Base-by-base conservation (phyloP, 106 monocot species). In the Dendrobium huoshanense region DNA sequence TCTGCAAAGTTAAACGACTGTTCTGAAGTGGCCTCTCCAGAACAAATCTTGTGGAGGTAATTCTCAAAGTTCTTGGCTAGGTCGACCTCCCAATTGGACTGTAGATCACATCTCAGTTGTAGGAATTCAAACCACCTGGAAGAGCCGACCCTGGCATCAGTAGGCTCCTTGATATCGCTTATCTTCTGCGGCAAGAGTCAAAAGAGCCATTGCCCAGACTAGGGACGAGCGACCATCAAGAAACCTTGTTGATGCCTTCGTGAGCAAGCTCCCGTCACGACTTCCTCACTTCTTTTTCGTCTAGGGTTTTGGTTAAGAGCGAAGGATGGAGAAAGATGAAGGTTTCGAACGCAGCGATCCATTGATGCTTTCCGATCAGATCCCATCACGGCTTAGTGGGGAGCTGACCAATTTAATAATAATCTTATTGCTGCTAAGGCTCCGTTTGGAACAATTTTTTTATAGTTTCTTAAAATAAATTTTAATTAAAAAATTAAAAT, bases 11-110 rank as follows among this genome's bases (percentile, higher is more conserved):
- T 96, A 48, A 97, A 73, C 41, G 94, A 87, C 22, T 85, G 77
- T 5, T 94, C 88, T 3, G 83, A 67, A 44, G 81, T 33, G 59
- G 87, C 65, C 81, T 92, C 92, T 10, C 96, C 96, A 77, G 96
- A 92, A 84, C 96, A 97, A 58, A 97, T 92, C 90, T 87, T 92
- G 31, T 92, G 89, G 45, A 97, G 92, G 79, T 97, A 97, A n/a
- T 94, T 92, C 79, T 96, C 96, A 31, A 96, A 81, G 45, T 88
- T 92, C 77, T 85, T 87, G n/a, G 94, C 96, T 10, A 96, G 86
- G 72, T 96, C 90, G 54, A 96, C 86, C 65, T 91, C 92, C 90
- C 91, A 96, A 75, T 96, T 96, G 43, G 90, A 94, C 82, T 88
- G 85, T 15, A 85, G 90, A 77, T 94, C 96, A 42, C 94, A 87